Conservation (phyloP, 2,329 filamentous ascomycete species). For the Aureobasidium lini region DNA sequence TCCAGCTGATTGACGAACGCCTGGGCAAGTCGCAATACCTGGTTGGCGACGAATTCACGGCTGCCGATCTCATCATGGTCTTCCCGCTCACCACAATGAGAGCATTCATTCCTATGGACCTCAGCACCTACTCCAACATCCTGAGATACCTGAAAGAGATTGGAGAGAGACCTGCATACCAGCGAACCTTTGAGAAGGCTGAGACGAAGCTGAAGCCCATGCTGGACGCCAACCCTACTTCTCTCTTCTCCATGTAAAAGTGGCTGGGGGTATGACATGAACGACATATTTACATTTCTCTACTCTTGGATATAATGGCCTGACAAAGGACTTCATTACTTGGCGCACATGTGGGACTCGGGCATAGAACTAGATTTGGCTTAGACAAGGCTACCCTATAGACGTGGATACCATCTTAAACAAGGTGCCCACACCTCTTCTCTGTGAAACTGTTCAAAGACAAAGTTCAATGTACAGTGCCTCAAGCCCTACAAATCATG, state of each 20-base stretch:
- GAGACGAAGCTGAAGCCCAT: slow-evolving; percentile 40
- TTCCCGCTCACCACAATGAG: slow-evolving; percentile 47
- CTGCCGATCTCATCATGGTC: slow-evolving; percentile 49
- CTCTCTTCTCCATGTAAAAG: not conserved
- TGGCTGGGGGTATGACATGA: not conserved
- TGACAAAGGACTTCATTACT: not conserved
- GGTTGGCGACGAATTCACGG: slow-evolving; percentile 45
- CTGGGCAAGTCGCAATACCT: slow-evolving; percentile 38
- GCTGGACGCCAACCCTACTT: slow-evolving; percentile 18
- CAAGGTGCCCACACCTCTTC: not conserved
- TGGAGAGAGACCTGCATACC: slow-evolving; percentile 39
- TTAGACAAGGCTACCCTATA: not conserved
- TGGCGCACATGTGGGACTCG: not conserved
- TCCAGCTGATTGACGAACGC: slow-evolving; percentile 35
- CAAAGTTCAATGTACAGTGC: not conserved
- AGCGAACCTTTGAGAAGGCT: slow-evolving; percentile 40
- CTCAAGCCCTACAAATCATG: not conserved
- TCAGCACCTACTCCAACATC: slow-evolving; percentile 38
- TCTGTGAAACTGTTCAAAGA: not conserved
- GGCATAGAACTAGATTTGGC: not conserved
- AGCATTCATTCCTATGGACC: slow-evolving; percentile 34
- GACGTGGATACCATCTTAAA: not conserved
- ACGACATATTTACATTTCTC: not conserved
- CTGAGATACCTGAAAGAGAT: slow-evolving; percentile 42
- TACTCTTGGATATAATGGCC: not conserved